A percentile compares a stretch with the other conserved stretches of the same genome.
Evolutionary conservation across 148 eudicot genomes (phyloP).

Genomic region (Pharnaceum exiguum): DNA sequence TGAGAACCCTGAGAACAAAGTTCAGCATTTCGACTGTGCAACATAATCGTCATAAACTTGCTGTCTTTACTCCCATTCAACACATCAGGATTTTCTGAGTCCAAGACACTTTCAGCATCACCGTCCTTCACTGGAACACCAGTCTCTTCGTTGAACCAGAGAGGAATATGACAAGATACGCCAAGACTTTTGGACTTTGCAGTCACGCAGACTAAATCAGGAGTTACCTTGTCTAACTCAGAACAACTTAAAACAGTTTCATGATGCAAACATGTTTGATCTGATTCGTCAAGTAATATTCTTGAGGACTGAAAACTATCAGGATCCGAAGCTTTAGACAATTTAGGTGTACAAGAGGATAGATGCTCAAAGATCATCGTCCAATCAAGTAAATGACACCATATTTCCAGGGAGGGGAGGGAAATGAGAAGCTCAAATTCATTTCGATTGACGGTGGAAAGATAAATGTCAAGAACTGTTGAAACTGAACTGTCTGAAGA

Average conservation of each 20-base stretch:
- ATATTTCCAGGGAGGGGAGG: slow-evolving; percentile 61
- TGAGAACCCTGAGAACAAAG: slow-evolving; percentile 31
- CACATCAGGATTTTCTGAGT: slow-evolving; percentile 17
- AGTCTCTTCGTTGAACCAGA: slow-evolving; percentile 38
- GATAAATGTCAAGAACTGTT: slow-evolving; percentile 42
- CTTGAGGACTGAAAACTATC: slow-evolving; percentile 19
- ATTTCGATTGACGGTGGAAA: slow-evolving; percentile 33
- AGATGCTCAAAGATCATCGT: slow-evolving; percentile 37
- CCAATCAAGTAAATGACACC: slow-evolving; percentile 82
- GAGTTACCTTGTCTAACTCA: slow-evolving; percentile 24
- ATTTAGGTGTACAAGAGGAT: slow-evolving; percentile 24
- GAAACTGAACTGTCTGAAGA: slow-evolving; percentile 34
- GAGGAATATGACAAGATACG: slow-evolving; percentile 55
- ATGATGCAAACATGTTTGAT: slow-evolving; percentile 21
- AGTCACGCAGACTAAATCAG: slow-evolving; percentile 20
- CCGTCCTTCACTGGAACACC: slow-evolving; percentile 20
- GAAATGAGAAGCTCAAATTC: slow-evolving; percentile 35
- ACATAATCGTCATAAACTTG: slow-evolving; percentile 40
- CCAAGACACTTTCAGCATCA: slow-evolving; percentile 19
- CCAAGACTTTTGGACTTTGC: slow-evolving; percentile 49
- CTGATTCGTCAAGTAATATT: slow-evolving; percentile 17
- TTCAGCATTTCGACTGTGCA: slow-evolving; percentile 49
- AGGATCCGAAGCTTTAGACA: slow-evolving; percentile 15
- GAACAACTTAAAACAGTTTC: slow-evolving; percentile 14
- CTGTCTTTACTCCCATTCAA: slow-evolving; percentile 26